Evolutionary conservation across 129 eudicot genomes (phyloP).

Genomic region (Tanacetum coccineum): DNA sequence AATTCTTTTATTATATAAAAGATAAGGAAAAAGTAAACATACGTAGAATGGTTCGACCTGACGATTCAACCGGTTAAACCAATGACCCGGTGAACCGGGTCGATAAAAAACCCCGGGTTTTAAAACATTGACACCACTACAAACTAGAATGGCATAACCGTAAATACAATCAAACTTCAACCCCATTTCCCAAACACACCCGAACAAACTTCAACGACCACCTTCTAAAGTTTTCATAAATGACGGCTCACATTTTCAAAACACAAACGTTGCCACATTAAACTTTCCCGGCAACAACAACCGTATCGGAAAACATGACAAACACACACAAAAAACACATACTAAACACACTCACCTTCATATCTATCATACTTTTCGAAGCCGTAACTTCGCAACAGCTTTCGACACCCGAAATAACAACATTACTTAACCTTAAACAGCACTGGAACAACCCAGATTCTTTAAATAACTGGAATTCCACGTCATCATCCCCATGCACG

Average conservation of each 20-base stretch:
- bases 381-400: background rate
- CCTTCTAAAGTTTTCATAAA: constrained; percentile 17
- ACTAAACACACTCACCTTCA: constrained; percentile 3
- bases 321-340: background rate
- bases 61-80: too few species aligned
- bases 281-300: constrained; percentile 9
- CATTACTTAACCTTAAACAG: constrained; percentile 54
- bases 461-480: constrained; percentile 3
- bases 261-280: background rate
- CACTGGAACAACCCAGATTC: constrained; percentile 49
- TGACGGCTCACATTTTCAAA: constrained; percentile 19
- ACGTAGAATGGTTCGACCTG: too few species aligned
- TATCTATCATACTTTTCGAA: background rate
- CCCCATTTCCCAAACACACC: background rate
- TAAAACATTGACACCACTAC: too few species aligned
- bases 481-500: constrained; percentile 57
- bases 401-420: constrained; percentile 30
- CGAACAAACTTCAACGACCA: background rate
- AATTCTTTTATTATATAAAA: too few species aligned
- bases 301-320: constrained; percentile 24
- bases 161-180: constrained; percentile 13
- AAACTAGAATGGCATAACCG: constrained; percentile 11
- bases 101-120: too few species aligned
- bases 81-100: too few species aligned
- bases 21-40: too few species aligned